Evolutionary conservation across 1,284 basidiomycete genomes (phyloP), one percentile per base, ranked within the genome.

Genomic region (Taiwanofungus camphoratus): DNA sequence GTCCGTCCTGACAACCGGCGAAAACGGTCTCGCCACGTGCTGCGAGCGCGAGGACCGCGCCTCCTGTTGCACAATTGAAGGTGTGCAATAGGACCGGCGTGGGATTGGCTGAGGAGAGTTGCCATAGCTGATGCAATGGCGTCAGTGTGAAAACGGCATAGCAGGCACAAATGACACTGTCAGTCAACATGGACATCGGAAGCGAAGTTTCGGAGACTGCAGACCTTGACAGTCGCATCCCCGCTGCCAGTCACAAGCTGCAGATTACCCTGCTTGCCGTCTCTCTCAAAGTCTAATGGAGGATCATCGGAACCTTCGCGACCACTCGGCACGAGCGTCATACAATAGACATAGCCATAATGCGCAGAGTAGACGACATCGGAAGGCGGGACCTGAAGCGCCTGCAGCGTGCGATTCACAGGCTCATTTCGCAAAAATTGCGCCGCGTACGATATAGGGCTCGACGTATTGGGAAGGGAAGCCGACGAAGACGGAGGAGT

Each of bases 1-100:
- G 83, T 1, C 95, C 95, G 51, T 91, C 92, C 63, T 99, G 95
- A 53, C 92, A 86, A 0, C 92, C 95, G 0, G 91, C 93, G 55
- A 87, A 96, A 13, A 97, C 73, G 0, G 91, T 90, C 27, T 87
- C 87, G 26, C 85, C 82, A 32, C 77, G 74, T 0, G 79, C 79
- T 1, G 80, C 79, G 13, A 98, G 71, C 0, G 91, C 79, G n/a
- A 95, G 71, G 2, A 96, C 82, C 0, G 81, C 87, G 11, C 80
- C 86, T 52, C 76, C 76, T 44, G 64, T 68, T n/a, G n/a, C n/a
- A 56, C 76, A 84, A 21, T 77, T 69, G 51, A 86, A 87, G 4
- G 80, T 77, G 51, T 85, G 76, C 21, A 74, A 52, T 2, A 81
- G 61, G 20, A 61, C 62, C 1, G 71, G 78, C 36, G 34, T 32